phyloP scores from a whole-genome alignment of 108 stramenopile species.

The Skeletonema costatum region DNA sequence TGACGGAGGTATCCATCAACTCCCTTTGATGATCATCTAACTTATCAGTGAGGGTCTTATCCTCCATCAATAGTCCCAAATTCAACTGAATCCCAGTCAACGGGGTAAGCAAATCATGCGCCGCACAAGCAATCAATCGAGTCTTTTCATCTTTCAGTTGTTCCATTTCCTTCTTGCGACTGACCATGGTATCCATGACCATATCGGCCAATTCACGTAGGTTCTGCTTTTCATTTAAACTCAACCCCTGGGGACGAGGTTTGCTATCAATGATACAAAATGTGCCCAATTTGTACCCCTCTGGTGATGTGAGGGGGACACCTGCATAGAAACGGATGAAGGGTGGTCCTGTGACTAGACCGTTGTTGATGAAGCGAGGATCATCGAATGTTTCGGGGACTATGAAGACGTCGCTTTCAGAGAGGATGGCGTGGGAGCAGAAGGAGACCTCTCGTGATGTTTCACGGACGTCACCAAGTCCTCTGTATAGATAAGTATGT shows the following conservation, averaged over 20 bases:
- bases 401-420: conserved; percentile 57
- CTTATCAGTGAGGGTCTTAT: conserved; percentile 40
- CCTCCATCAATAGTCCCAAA: conserved; percentile 63
- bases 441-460: conserved; percentile 82
- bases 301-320: conserved; percentile 71
- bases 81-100: conserved; percentile 69
- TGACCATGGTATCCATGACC: conserved; percentile 67
- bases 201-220: conserved; percentile 68
- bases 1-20: conserved; percentile 53
- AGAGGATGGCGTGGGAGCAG: conserved; percentile 78
- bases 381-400: conserved; percentile 73
- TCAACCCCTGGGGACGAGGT: conserved; percentile 59
- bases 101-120: conserved; percentile 84
- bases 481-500: conserved; percentile 14
- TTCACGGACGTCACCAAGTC: conserved; percentile 72
- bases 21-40: conserved; percentile 59
- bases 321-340: conserved; percentile 88
- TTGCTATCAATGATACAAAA: conserved; percentile 79
- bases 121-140: conserved; percentile 68
- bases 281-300: conserved; percentile 78
- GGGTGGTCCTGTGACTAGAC: conserved; percentile 71
- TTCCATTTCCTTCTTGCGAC: conserved; percentile 47
- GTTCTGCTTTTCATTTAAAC: conserved; percentile 63
- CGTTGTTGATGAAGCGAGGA: conserved; percentile 61
- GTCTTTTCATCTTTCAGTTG: conserved; percentile 52